phyloP scores from a whole-genome alignment of 164 flowering plant species.

The Cinnamomum micranthum region DNA sequence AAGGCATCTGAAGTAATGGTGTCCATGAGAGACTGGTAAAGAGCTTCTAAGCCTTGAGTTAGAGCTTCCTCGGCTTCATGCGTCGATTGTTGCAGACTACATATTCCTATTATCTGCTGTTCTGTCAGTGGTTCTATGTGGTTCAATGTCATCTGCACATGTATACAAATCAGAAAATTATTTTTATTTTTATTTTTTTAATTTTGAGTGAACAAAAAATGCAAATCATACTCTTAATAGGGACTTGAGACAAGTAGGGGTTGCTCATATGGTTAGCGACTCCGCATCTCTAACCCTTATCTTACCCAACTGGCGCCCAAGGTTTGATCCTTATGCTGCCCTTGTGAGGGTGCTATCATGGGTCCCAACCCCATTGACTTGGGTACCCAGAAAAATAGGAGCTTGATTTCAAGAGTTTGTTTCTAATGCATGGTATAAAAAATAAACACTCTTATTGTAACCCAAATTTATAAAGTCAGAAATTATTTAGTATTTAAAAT shows the following conservation, averaged over 20 bases:
- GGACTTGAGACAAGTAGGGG: neutral
- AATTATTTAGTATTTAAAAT: too few species aligned
- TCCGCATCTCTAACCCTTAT: neutral
- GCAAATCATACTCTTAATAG: too few species aligned
- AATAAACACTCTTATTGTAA: too few species aligned
- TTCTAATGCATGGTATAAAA: too few species aligned
- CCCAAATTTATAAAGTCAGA: too few species aligned
- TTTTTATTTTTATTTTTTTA: too few species aligned
- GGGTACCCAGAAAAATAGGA: too few species aligned
- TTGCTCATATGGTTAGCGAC: neutral
- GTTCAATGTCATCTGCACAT: constrained; percentile 45
- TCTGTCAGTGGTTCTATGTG: constrained; percentile 91
- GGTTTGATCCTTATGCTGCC: too few species aligned
- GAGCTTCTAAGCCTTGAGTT: constrained; percentile 78
- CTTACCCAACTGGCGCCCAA: neutral
- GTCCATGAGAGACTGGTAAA: constrained; percentile 74
- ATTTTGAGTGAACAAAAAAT: too few species aligned
- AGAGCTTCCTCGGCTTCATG: constrained; percentile 94
- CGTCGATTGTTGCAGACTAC: constrained; percentile 77
- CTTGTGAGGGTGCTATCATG: too few species aligned
- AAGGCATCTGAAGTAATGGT: constrained; percentile 74
- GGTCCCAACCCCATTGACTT: too few species aligned
- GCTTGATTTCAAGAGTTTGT: too few species aligned
- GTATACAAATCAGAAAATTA: neutral
- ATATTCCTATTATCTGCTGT: constrained; percentile 76